Evolutionary conservation across 2,329 filamentous ascomycete genomes (phyloP).

Genomic region (Botrytis sinoallii): DNA sequence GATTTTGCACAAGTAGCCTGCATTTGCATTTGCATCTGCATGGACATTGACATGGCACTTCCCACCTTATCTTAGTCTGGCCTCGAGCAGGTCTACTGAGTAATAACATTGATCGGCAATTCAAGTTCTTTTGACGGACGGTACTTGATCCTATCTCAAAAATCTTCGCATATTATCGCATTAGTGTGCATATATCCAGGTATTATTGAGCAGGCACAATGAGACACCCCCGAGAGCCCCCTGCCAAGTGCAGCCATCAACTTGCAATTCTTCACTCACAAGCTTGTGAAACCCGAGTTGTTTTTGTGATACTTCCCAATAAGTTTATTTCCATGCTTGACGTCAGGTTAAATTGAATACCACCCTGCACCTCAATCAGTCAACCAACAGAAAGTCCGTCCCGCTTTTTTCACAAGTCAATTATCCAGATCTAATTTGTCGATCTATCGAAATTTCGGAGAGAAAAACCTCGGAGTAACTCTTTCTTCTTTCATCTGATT

Average conservation of each 20-base stretch:
- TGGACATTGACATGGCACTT: not conserved
- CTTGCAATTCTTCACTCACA: not conserved
- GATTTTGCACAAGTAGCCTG: not conserved
- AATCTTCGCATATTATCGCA: not conserved
- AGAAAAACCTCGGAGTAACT: not conserved
- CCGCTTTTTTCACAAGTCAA: not conserved
- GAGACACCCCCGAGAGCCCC: not conserved
- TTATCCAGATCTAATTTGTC: not conserved
- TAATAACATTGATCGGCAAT: not conserved
- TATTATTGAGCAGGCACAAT: not conserved
- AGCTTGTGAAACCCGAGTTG: not conserved
- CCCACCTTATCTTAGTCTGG: not conserved
- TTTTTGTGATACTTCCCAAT: not conserved
- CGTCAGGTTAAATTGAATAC: not conserved
- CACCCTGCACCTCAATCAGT: not conserved
- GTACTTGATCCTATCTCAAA: not conserved
- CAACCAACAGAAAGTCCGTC: not conserved
- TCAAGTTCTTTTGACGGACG: not conserved
- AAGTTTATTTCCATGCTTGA: not conserved
- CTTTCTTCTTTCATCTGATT: not conserved
- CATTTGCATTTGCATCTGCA: not conserved
- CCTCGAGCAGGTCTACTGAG: not conserved
- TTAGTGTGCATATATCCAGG: not conserved
- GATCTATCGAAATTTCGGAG: not conserved
- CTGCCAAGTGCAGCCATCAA: constrained; percentile 5